phyloP scores from a whole-genome alignment of 768 basidiomycete species.

The Psilocybe tampanensis region DNA sequence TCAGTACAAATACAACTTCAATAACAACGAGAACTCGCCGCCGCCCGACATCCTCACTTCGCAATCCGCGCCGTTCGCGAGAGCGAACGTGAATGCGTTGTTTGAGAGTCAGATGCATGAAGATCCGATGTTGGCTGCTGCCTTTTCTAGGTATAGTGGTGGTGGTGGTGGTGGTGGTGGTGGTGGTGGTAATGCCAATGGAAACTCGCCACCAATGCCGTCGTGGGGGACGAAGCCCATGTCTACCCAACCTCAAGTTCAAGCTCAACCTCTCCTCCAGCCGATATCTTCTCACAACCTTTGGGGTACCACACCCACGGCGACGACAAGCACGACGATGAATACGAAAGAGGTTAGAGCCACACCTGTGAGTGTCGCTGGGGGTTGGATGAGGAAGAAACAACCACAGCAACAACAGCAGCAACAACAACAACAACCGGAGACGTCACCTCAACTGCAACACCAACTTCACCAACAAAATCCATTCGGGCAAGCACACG shows the following conservation, averaged over 20 bases:
- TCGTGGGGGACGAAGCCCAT: slow-evolving; percentile 3
- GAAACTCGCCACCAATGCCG: slow-evolving; percentile 8
- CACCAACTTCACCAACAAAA: too few species aligned
- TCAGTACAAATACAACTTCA: too few species aligned
- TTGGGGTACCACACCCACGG: not conserved
- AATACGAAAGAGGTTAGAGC: slow-evolving; percentile 12
- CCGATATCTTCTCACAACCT: too few species aligned
- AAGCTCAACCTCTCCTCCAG: too few species aligned
- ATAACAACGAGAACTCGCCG: slow-evolving; percentile 4
- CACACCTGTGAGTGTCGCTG: slow-evolving; percentile 24
- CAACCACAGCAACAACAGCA: not conserved
- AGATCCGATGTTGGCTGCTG: slow-evolving; percentile 13
- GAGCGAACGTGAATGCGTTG: too few species aligned
- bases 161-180: too few species aligned
- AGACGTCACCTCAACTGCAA: too few species aligned
- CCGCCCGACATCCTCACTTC: not conserved
- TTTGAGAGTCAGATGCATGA: slow-evolving; percentile 14
- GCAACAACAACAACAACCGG: too few species aligned
- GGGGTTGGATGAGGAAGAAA: slow-evolving; percentile 25
- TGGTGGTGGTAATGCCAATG: too few species aligned
- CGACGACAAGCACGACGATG: not conserved
- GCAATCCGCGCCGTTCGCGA: too few species aligned
- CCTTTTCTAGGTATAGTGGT: slow-evolving; percentile 12
- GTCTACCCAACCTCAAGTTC: not conserved
- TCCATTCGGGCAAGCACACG: too few species aligned